phyloP scores from a whole-genome alignment of 2,329 filamentous ascomycete species.

The Calonectria fujianensis region DNA sequence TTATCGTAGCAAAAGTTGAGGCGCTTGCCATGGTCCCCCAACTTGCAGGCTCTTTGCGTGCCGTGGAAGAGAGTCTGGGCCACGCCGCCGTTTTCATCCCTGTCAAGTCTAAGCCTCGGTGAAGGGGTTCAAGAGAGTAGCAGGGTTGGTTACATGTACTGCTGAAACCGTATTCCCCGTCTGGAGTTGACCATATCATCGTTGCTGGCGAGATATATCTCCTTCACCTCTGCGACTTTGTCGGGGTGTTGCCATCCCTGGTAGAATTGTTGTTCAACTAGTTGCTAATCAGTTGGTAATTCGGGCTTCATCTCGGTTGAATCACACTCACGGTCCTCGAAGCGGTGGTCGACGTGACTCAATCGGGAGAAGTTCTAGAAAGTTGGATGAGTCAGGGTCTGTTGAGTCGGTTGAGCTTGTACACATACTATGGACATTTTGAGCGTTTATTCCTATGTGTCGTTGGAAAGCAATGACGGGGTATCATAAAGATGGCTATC shows the following conservation, averaged over 20 bases:
- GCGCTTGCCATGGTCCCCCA: not conserved
- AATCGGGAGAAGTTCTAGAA: not conserved
- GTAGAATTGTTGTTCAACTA: not conserved
- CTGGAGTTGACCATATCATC: not conserved
- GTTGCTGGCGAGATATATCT: not conserved
- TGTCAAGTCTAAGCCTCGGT: not conserved
- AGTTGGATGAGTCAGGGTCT: not conserved
- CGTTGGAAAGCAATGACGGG: not conserved
- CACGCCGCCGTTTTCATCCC: not conserved
- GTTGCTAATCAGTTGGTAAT: not conserved
- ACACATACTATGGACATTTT: conserved; percentile 9
- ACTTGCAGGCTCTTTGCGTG: conserved; percentile 15
- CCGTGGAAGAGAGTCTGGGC: conserved; percentile 16
- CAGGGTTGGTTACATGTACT: not conserved
- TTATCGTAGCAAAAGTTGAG: conserved; percentile 10
- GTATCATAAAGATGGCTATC: not conserved
- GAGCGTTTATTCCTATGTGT: not conserved
- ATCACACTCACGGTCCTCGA: not conserved
- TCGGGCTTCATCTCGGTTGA: no score
- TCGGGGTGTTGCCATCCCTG: not conserved
- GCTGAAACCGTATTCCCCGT: not conserved
- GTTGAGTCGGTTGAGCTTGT: accelerated
- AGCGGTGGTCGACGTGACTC: not conserved
- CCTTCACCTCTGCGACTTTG: conserved; percentile 5
- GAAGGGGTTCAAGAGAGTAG: not conserved